A percentile compares a stretch with the other conserved stretches of the same genome.
phyloP scores from a whole-genome alignment of 805 yeast genomes.

The Cephaloascus fragrans region DNA sequence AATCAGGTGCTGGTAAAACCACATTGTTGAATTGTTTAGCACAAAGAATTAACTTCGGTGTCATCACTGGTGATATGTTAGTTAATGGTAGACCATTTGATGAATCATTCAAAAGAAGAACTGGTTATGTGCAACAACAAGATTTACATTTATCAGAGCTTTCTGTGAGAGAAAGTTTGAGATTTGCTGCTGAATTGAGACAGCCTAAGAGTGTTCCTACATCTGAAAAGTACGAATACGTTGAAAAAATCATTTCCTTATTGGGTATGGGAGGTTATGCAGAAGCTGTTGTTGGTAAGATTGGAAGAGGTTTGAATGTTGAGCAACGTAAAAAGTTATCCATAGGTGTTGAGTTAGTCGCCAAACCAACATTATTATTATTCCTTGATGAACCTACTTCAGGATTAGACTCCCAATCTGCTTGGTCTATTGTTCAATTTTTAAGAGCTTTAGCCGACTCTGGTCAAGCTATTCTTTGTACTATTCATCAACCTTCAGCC shows the following conservation, averaged over 20 bases:
- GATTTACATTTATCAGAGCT: slow-evolving; percentile 42
- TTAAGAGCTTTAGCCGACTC: slow-evolving; percentile 38
- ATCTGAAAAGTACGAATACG: slow-evolving; percentile 37
- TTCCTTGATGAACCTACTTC: slow-evolving; percentile 57
- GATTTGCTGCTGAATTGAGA: slow-evolving; percentile 41
- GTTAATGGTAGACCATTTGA: slow-evolving; percentile 44
- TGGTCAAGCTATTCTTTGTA: slow-evolving; percentile 51
- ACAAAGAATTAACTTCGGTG: slow-evolving; percentile 45
- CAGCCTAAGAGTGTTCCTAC: slow-evolving; percentile 29
- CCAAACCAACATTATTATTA: slow-evolving; percentile 40
- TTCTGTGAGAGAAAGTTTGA: slow-evolving; percentile 44
- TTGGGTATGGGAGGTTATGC: slow-evolving; percentile 44
- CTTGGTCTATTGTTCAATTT: slow-evolving; percentile 48
- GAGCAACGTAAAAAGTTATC: slow-evolving; percentile 46
- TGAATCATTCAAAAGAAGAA: slow-evolving; percentile 39
- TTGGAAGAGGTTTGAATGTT: slow-evolving; percentile 42
- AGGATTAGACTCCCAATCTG: slow-evolving; percentile 49
- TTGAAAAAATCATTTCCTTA: slow-evolving; percentile 38
- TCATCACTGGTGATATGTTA: slow-evolving; percentile 46
- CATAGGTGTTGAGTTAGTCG: slow-evolving; percentile 46
- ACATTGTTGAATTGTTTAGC: slow-evolving; percentile 45
- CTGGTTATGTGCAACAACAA: slow-evolving; percentile 54
- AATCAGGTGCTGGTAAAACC: slow-evolving; percentile 58
- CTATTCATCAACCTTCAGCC: slow-evolving; percentile 45
- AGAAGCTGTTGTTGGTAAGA: slow-evolving; percentile 38